Base-by-base conservation (phyloP, 768 basidiomycete genomes). In the Obba rivulosa region DNA sequence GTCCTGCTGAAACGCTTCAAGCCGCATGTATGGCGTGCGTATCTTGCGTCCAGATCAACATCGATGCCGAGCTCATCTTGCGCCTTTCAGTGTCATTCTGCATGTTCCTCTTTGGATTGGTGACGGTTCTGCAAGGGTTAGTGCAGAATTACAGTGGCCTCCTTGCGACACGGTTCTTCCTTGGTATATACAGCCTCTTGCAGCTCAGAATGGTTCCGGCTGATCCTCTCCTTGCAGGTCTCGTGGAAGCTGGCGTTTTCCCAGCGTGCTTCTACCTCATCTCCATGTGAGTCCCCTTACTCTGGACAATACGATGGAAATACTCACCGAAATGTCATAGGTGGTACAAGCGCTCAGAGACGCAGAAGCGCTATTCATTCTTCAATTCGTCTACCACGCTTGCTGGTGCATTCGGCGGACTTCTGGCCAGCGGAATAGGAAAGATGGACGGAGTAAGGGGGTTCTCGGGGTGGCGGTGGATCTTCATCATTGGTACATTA, bases 351-450 rank as follows among this genome's bases (percentile, higher is more conserved):
- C 52, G 62, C 4, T 51, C 57, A 42, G 67, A 67, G 48, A 53
- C 60, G 43, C 60, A 60, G 46, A 57, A 47, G 21, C 36, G 56
- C 4, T 51, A 34, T 31, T 36, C 56, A 10, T 55, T 64, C 53
- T 65, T 68, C 57, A 65, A 64, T 53, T 50, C 51, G 16, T 61
- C 62, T 7, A 50, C 34, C 14, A 70, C 68, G 2, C 61, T 64
- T 14, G 61, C 69, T 8, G 71, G 69, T 20, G 61, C 56, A 18
- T 62, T 62, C 45, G 61, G 56, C 45, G 56, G 56, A 11, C 45
- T 57, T 14, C 48, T 57, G 2, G 56, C 56, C 31, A 46, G 40
- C 21, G 56, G 47, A 8, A 57, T 57, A 8, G 55, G 55, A 3
- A 52, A 57, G 31, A 52, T 57, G 51, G 51, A 56, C 31, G 58